These are phyloP conservation scores for Wickerhamiella vanderwaltii DNA, from an alignment of 805 yeast genomes.

Conservation along the genomic window DNA sequence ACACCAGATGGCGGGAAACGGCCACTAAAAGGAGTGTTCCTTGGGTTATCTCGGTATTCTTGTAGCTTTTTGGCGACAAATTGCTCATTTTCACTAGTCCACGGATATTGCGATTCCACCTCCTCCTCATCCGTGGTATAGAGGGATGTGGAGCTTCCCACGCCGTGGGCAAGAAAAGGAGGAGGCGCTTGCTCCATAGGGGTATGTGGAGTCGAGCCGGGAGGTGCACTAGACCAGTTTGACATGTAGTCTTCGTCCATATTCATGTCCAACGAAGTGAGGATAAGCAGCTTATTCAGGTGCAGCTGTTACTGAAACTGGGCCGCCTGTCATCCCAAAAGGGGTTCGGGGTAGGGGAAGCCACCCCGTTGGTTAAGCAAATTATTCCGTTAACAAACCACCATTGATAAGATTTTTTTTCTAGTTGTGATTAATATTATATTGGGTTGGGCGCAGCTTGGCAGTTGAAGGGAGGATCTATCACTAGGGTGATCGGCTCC, in stretches of 20 bases:
- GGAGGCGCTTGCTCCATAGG: conserved; percentile 20
- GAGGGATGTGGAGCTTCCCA: conserved; percentile 23
- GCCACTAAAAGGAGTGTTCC: conserved; percentile 55
- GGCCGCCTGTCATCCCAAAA: not conserved
- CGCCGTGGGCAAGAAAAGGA: conserved; percentile 18
- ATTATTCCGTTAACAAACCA: too few species aligned
- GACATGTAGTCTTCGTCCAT: conserved; percentile 8
- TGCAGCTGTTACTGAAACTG: not conserved
- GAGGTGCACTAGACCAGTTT: conserved; percentile 4
- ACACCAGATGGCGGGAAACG: conserved; percentile 58
- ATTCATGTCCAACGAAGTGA: not conserved
- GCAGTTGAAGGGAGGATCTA: too few species aligned
- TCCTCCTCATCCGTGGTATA: conserved; percentile 17
- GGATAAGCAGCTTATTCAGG: conserved; percentile 7
- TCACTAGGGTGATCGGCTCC: not conserved
- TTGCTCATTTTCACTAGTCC: conserved; percentile 30
- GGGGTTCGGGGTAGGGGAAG: too few species aligned
- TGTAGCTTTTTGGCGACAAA: conserved; percentile 38
- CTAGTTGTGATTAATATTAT: too few species aligned
- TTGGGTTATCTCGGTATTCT: conserved; percentile 41
- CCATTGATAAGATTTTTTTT: too few species aligned
- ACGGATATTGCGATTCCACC: conserved; percentile 15
- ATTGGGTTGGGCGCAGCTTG: too few species aligned
- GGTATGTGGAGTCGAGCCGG: conserved; percentile 21
- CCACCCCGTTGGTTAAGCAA: too few species aligned